Evolutionary conservation across 805 yeast species (phyloP), one percentile per base, ranked within the genome.

Genomic region (Saturnispora zaruensis): DNA sequence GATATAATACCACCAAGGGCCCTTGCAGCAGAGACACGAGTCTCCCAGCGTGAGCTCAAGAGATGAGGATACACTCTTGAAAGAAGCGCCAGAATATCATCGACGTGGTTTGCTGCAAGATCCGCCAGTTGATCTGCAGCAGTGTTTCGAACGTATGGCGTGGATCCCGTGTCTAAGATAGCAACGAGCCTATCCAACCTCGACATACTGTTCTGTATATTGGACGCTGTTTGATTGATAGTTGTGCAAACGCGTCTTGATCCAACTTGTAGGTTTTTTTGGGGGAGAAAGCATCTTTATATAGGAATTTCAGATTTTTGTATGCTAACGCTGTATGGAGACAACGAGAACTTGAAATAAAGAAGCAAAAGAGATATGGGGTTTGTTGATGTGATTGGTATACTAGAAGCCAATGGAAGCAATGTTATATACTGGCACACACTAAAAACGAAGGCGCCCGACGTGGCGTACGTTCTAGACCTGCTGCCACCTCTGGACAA

Each of bases 91-190:
- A 88, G 73, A 20, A 87, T 79, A 59, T 93, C 98, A 61, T 91
- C 98, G 0, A 98, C 96, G 61, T 93, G 98, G 41, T 85, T 84
- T 64, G 85, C 85, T 25, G 96, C 97, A 36, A 95, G 74, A 57
- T 91, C 98, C 5, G 96, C 87, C 56, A 93, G 73, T 68, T 93
- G 99, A 61, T 91, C 96, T 2, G 98, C 98, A 1, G 99, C 99
- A 8, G 96, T 87, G 61, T 87, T 88, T 56, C 98, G 77, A 41
- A 93, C 93, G 63, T 88, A 85, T 37, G 87, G 87, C 5, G 97
- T 88, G 11, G 96, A 87, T 9, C 99, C 99, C 1, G 97, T 87
- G 67, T 95, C 99, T 56, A 93, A 71, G 40, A 79, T 57, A 9
- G 63, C 60, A 32, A 66, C 71, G 48, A 67, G 59, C 41, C 71